phyloP scores from a whole-genome alignment of 495 filamentous ascomycete species.

The Penicillium roqueforti region DNA sequence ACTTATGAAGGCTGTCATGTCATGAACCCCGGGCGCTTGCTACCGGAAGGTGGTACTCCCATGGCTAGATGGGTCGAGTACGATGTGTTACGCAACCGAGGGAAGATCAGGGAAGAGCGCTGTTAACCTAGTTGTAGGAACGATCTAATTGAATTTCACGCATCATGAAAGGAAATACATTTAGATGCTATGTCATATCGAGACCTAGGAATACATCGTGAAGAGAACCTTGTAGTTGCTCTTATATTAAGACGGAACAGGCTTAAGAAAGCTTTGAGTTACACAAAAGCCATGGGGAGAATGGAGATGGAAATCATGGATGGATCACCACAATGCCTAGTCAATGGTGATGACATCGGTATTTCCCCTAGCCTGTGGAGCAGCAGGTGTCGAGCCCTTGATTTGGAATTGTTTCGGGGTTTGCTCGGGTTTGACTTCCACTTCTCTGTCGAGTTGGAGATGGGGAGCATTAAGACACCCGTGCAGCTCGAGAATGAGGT shows the following conservation, averaged over 20 bases:
- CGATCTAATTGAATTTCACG: neutral
- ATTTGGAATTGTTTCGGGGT: neutral
- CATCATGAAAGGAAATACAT: conserved; percentile 7
- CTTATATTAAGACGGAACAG: conserved; percentile 3
- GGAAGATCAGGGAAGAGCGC: conserved; percentile 48
- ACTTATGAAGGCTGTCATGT: conserved; percentile 95
- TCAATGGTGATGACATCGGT: conserved; percentile 42
- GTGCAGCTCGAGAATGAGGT: conserved; percentile 37
- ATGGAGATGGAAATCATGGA: neutral
- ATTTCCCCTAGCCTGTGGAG: conserved; percentile 15
- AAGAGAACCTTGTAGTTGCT: conserved; percentile 7
- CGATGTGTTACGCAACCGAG: conserved; percentile 56
- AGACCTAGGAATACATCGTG: conserved; percentile 28
- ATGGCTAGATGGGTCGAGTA: conserved; percentile 83
- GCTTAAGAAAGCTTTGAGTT: neutral
- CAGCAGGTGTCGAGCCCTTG: neutral
- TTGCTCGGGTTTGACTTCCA: conserved; percentile 6
- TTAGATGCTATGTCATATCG: conserved; percentile 15
- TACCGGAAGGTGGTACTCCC: conserved; percentile 58
- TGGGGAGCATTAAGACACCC: conserved; percentile 23
- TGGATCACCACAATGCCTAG: conserved; percentile 14
- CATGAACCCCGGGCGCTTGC: conserved; percentile 82
- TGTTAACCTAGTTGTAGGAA: conserved; percentile 16
- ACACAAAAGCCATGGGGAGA: neutral
- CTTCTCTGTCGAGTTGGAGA: conserved; percentile 9